Conservation (phyloP, 2,329 filamentous ascomycete species). For the Aspergillus sp. region DNA sequence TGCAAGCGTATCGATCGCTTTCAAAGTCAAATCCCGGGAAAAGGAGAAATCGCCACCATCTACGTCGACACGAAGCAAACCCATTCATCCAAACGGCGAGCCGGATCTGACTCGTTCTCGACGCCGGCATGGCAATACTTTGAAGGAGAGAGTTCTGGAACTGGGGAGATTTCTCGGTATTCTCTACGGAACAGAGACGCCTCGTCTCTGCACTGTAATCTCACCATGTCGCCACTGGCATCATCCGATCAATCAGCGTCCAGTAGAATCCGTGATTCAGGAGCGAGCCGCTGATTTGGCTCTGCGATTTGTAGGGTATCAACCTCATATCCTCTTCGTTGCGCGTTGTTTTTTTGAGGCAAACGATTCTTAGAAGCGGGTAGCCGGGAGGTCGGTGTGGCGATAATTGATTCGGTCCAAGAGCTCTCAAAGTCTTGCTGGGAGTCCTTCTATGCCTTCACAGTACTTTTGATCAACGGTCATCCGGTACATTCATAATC, state of each 20-base stretch:
- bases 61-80: constrained; percentile 5
- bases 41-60: constrained; percentile 8
- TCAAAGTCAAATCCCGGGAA: not conserved
- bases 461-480: not conserved
- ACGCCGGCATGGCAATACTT: not conserved
- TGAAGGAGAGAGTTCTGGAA: not conserved
- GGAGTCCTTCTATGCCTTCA: not conserved
- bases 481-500: not conserved
- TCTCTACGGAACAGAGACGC: not conserved
- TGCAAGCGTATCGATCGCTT: not conserved
- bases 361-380: not conserved
- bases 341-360: too few relatives aligned
- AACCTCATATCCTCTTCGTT: not conserved
- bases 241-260: not conserved
- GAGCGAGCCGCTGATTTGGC: not conserved
- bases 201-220: not conserved
- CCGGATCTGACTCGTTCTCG: not conserved
- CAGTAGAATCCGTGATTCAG: not conserved
- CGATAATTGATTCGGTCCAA: not conserved
- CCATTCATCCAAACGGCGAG: not conserved
- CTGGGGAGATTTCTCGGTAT: not conserved
- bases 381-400: not conserved
- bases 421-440: not conserved
- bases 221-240: not conserved
- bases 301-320: not conserved